phyloP scores from a whole-genome alignment of 805 yeast species.

The Starmerella roubikii region DNA sequence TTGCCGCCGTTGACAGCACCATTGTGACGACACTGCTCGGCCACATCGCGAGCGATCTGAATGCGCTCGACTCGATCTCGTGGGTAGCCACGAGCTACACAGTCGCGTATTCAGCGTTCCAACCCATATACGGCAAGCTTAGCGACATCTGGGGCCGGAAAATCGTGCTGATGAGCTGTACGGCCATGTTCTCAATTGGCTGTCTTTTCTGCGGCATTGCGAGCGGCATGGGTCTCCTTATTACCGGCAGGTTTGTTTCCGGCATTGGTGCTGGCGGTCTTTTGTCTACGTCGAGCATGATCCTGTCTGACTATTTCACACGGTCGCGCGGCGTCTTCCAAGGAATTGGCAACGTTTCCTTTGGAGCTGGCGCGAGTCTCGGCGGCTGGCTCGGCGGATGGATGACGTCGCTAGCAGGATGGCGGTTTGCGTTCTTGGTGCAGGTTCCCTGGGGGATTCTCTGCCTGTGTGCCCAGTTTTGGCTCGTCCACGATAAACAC shows the following conservation, averaged over 20 bases:
- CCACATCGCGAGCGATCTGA: conserved; percentile 45
- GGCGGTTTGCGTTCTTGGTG: conserved; percentile 40
- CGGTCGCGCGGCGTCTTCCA: conserved; percentile 71
- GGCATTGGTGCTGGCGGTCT: conserved; percentile 92
- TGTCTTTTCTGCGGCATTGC: conserved; percentile 42
- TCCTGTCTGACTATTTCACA: conserved; percentile 64
- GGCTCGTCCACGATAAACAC: conserved; percentile 12
- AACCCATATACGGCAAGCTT: conserved; percentile 58
- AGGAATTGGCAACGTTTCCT: conserved; percentile 65
- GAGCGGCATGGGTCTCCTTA: conserved; percentile 39
- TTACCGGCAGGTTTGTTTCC: conserved; percentile 62
- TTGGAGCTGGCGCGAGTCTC: conserved; percentile 59
- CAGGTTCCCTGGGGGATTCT: conserved; percentile 32
- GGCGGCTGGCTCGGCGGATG: conserved; percentile 53
- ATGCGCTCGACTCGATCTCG: conserved; percentile 37
- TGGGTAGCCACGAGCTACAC: conserved; percentile 69
- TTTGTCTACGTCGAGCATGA: conserved; percentile 57
- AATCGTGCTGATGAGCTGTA: conserved; percentile 31
- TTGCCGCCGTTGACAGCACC: conserved; percentile 47
- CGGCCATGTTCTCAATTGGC: conserved; percentile 34
- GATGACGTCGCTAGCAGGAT: conserved; percentile 40
- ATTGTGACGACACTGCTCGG: conserved; percentile 46
- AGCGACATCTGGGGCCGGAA: conserved; percentile 42
- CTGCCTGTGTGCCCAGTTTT: conserved; percentile 10
- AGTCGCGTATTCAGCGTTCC: conserved; percentile 58